Percentiles rank a stretch among this genome's conserved stretches.
Evolutionary conservation across 1,284 basidiomycete species (phyloP).

Genomic region (Austroboletus niveus): DNA sequence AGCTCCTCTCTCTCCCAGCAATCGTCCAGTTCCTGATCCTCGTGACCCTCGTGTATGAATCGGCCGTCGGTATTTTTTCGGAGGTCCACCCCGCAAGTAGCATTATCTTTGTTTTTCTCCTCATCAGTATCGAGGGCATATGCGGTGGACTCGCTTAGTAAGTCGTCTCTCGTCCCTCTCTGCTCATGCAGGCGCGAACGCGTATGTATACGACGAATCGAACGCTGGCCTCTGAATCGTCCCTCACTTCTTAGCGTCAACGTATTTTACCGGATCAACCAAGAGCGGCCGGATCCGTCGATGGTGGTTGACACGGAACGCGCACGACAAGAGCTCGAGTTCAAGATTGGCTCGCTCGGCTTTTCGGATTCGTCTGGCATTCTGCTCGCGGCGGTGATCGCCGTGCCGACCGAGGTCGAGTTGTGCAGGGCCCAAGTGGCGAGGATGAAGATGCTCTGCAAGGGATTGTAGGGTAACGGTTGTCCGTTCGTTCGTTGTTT

Average conservation of each 20-base stretch:
- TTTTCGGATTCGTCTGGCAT: slow-evolving; percentile 78
- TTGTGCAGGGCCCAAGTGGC: slow-evolving; percentile 74
- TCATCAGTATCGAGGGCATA: slow-evolving; percentile 82
- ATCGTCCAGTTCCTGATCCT: slow-evolving; percentile 68
- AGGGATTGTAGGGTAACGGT: slow-evolving; percentile 48
- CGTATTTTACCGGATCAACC: slow-evolving; percentile 83
- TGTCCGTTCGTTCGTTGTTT: too few species aligned
- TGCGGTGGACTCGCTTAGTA: slow-evolving; percentile 93
- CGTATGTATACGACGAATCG: too few species aligned
- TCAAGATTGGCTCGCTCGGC: slow-evolving; percentile 86
- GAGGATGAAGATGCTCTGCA: slow-evolving; percentile 72
- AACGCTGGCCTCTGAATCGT: too few species aligned
- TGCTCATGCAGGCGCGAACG: too few species aligned
- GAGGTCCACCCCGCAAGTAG: slow-evolving; percentile 50
- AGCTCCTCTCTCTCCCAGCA: slow-evolving; percentile 72
- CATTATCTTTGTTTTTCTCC: slow-evolving; percentile 68
- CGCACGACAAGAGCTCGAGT: slow-evolving; percentile 75
- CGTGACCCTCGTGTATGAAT: slow-evolving; percentile 59
- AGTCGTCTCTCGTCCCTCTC: slow-evolving; percentile 23
- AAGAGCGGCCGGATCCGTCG: slow-evolving; percentile 54
- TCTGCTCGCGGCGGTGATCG: slow-evolving; percentile 72
- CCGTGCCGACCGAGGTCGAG: slow-evolving; percentile 81
- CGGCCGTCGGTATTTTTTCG: slow-evolving; percentile 63
- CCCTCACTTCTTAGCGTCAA: slow-evolving; percentile 58
- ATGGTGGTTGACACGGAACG: slow-evolving; percentile 50